phyloP scores from a whole-genome alignment of 371 early-diverging fungal species.

The Mortierella sp. region DNA sequence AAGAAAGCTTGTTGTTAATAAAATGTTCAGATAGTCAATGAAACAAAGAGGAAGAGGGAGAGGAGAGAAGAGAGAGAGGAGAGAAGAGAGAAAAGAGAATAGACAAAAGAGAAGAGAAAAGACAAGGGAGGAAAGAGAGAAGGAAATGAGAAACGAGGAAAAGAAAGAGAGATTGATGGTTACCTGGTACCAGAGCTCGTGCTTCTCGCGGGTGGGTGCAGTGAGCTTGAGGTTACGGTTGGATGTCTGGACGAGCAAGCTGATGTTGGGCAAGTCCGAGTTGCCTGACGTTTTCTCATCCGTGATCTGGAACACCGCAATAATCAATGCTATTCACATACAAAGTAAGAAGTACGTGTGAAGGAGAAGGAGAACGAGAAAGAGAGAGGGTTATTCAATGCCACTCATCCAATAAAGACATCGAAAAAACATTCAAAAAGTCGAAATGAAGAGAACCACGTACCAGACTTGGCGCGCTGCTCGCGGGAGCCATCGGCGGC shows the following conservation, averaged over 20 bases:
- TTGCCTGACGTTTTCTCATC: constrained; percentile 57
- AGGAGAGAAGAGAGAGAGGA: neutral
- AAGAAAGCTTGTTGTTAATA: neutral
- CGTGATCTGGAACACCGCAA: constrained; percentile 69
- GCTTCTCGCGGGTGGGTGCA: constrained; percentile 75
- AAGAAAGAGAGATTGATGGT: neutral
- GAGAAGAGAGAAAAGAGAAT: neutral
- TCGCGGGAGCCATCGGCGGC: constrained; percentile 65
- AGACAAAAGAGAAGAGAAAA: neutral
- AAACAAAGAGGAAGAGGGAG: no score
- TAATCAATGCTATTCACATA: constrained; percentile 61
- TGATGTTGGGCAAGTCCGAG: constrained; percentile 69
- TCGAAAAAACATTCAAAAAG: neutral
- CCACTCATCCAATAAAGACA: neutral
- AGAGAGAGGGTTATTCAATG: neutral
- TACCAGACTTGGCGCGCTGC: constrained; percentile 66
- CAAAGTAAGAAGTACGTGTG: neutral
- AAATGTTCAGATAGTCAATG: no score
- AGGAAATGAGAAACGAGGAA: no score
- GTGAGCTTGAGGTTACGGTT: constrained; percentile 80
- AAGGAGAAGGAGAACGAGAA: neutral
- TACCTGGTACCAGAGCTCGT: constrained; percentile 78
- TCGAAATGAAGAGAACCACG: neutral
- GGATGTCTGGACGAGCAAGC: constrained; percentile 77
- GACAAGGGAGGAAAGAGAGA: neutral